Evolutionary conservation across 768 basidiomycete species (phyloP).

Genomic region (Boletellus ananas): DNA sequence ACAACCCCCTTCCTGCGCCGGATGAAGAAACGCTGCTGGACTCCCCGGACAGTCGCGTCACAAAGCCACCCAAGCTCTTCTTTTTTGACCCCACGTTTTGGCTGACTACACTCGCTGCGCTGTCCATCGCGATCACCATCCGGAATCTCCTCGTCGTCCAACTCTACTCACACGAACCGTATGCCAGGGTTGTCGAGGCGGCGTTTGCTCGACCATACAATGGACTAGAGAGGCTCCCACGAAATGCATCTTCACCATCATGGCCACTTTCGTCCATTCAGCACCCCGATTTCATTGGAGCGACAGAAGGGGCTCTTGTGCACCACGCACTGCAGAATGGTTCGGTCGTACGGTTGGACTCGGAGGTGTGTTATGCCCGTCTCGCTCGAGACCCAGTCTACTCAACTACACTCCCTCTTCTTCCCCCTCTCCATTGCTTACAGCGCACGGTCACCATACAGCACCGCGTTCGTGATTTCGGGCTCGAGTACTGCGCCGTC

Average conservation of each 20-base stretch:
- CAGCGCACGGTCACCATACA: conserved; percentile 20
- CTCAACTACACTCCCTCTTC: neutral
- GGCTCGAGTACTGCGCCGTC: conserved; percentile 19
- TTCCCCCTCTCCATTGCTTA: no score
- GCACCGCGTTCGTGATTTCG: conserved; percentile 24
- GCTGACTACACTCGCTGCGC: conserved; percentile 13
- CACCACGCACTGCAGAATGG: conserved; percentile 12
- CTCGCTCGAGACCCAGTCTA: neutral
- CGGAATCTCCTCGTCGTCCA: conserved; percentile 21
- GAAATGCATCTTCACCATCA: conserved; percentile 26
- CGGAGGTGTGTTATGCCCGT: conserved; percentile 5
- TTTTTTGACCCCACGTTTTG: conserved; percentile 15
- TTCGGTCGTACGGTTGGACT: conserved; percentile 22
- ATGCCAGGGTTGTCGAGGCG: conserved; percentile 4
- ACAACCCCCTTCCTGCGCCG: conserved; percentile 8
- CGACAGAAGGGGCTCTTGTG: conserved; percentile 7
- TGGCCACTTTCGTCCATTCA: conserved; percentile 23
- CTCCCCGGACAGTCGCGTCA: neutral
- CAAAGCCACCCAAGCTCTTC: neutral
- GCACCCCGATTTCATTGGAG: conserved; percentile 21
- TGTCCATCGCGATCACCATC: conserved; percentile 19
- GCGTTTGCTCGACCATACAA: conserved; percentile 19
- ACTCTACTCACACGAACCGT: neutral
- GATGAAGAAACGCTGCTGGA: conserved; percentile 16
- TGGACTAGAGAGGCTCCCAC: conserved; percentile 21